Evolutionary conservation across 2,329 filamentous ascomycete genomes (phyloP).

Genomic region (Colletotrichum trifolii): DNA sequence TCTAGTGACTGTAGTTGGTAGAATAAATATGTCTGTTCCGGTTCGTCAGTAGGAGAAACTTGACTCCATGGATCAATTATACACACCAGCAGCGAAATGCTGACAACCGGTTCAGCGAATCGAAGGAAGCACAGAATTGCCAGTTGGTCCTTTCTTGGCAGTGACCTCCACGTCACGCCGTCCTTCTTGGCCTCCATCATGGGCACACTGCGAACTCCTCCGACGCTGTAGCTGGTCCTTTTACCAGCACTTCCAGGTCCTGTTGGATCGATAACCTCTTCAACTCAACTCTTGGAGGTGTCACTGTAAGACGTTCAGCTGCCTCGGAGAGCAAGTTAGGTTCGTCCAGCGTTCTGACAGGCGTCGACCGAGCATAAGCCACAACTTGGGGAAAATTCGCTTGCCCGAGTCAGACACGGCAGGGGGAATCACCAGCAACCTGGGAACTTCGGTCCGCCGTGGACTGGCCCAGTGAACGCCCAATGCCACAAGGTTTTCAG

Average conservation of each 20-base stretch:
- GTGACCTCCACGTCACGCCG: slow-evolving; percentile 21
- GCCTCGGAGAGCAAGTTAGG: too few relatives aligned
- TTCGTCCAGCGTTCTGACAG: too few relatives aligned
- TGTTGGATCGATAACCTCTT: neutral
- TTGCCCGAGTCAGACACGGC: too few relatives aligned
- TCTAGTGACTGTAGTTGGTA: slow-evolving; percentile 24
- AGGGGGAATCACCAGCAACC: neutral
- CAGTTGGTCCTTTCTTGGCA: slow-evolving; percentile 27
- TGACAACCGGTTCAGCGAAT: slow-evolving; percentile 28
- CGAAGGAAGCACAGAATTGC: slow-evolving; percentile 24
- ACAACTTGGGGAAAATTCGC: too few relatives aligned
- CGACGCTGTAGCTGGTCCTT: neutral
- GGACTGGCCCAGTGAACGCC: neutral
- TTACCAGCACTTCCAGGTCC: neutral
- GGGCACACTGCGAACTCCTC: neutral
- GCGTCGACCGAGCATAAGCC: too few relatives aligned
- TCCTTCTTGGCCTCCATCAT: slow-evolving; percentile 7
- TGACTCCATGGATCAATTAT: too few relatives aligned
- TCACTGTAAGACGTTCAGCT: too few relatives aligned
- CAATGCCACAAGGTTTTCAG: too few relatives aligned
- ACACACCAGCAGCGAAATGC: slow-evolving; percentile 23
- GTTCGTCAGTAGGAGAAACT: neutral
- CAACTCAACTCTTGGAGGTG: too few relatives aligned
- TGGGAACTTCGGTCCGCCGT: slow-evolving; percentile 11
- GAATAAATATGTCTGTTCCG: slow-evolving; percentile 17